A percentile compares a stretch with the other conserved stretches of the same genome.
These are phyloP conservation scores for Apiotrichum sp. DNA, from an alignment of 1,284 basidiomycete species.

Conservation along the genomic window DNA sequence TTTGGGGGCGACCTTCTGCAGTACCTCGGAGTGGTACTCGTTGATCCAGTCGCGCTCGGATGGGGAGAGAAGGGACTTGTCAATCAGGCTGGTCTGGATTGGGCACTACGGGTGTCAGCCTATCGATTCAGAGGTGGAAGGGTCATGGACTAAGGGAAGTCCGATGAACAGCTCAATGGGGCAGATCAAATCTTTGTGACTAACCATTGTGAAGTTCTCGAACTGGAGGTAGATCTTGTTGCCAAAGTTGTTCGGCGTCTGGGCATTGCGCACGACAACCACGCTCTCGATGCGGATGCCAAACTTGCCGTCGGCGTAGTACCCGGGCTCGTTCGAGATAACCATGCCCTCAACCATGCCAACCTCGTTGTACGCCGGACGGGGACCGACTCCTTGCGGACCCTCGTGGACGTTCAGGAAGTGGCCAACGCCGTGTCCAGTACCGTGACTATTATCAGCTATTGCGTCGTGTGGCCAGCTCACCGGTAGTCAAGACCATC, in stretches of 20 bases:
- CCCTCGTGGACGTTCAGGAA: conserved; percentile 93
- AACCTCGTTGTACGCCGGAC: conserved; percentile 58
- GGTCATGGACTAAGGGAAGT: no score
- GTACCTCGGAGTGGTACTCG: conserved; percentile 71
- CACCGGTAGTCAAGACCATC: conserved; percentile 66
- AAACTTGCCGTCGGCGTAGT: conserved; percentile 84
- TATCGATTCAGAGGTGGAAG: no score
- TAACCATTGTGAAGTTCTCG: conserved; percentile 74
- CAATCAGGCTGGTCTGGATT: conserved; percentile 79
- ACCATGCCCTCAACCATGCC: conserved; percentile 78
- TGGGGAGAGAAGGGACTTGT: conserved; percentile 57
- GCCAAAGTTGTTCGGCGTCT: conserved; percentile 79
- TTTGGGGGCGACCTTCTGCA: conserved; percentile 68
- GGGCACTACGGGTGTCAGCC: conserved; percentile 56
- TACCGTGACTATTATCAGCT: conserved; percentile 61
- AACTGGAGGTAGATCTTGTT: conserved; percentile 73
- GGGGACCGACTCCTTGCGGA: conserved; percentile 78
- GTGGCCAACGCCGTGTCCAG: conserved; percentile 89
- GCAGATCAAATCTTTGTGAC: conserved; percentile 3
- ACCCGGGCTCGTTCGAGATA: conserved; percentile 88
- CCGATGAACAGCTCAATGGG: no score
- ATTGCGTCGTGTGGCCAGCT: conserved; percentile 22
- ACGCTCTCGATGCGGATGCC: conserved; percentile 92
- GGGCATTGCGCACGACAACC: conserved; percentile 63
- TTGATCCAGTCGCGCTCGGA: conserved; percentile 79